phyloP scores from a whole-genome alignment of 345 rosid species.

The Hypericum perforatum region DNA sequence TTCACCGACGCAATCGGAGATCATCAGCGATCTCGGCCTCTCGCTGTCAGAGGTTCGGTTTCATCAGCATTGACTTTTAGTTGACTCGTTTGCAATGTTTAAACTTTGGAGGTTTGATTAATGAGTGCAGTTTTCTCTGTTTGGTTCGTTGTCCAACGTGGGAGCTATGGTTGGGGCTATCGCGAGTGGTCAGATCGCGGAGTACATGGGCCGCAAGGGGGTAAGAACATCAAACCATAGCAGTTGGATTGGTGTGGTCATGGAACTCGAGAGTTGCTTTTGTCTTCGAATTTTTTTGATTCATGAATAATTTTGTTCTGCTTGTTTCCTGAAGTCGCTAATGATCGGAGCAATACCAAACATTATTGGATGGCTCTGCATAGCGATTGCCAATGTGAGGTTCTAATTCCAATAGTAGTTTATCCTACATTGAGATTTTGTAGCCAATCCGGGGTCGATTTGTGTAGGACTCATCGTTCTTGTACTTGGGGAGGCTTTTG shows the following conservation, averaged over 20 bases:
- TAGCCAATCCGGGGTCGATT: not conserved
- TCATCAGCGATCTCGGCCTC: conserved; percentile 6
- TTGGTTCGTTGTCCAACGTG: conserved; percentile 6
- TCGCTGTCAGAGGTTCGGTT: conserved; percentile 4
- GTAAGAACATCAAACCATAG: not conserved
- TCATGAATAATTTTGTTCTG: not conserved
- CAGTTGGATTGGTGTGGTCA: no score
- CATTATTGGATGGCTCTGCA: conserved; percentile 10
- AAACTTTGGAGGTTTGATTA: not conserved
- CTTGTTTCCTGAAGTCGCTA: not conserved
- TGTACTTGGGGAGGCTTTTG: conserved; percentile 8
- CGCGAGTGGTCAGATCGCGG: conserved; percentile 8
- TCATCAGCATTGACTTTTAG: not conserved
- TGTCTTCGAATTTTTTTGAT: not conserved
- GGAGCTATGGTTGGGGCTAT: conserved; percentile 9
- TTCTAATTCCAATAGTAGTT: not conserved
- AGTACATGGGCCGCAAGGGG: conserved; percentile 9
- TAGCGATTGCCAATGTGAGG: conserved; percentile 9
- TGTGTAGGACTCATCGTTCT: conserved; percentile 2
- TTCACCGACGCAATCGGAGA: conserved; percentile 9
- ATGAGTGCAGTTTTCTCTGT: conserved; percentile 3
- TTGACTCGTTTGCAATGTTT: not conserved
- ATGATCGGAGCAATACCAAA: conserved; percentile 8
- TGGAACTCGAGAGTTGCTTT: no score
- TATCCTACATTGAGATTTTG: not conserved